These are phyloP conservation scores for Ophiostoma tasmaniense DNA, from an alignment of 2,329 filamentous ascomycete genomes.

Conservation along the genomic window DNA sequence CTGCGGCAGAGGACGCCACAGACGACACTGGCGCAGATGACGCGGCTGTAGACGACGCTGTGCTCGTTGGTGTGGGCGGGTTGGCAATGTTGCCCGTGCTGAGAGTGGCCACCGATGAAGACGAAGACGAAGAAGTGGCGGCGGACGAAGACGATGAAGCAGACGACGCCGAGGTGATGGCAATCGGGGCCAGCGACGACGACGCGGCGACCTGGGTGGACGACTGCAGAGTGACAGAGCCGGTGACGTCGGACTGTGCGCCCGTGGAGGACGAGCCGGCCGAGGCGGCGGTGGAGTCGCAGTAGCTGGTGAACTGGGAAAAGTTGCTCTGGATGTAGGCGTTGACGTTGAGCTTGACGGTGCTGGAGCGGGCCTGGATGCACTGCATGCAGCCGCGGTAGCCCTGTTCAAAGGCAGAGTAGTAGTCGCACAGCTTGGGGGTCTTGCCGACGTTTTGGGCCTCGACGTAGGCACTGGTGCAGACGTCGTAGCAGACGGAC, in stretches of 20 bases:
- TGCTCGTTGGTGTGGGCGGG: background rate
- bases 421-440: slow-evolving; percentile 34
- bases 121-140: background rate
- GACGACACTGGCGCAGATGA: background rate
- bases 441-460: slow-evolving; percentile 41
- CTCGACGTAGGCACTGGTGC: slow-evolving; percentile 42
- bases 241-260: slow-evolving; percentile 9
- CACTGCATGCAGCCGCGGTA: slow-evolving; percentile 37
- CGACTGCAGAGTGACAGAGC: slow-evolving; percentile 12
- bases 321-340: slow-evolving; percentile 34
- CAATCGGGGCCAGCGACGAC: slow-evolving; percentile 3
- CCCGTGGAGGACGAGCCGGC: background rate
- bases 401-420: slow-evolving; percentile 35
- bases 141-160: background rate
- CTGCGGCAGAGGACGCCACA: background rate
- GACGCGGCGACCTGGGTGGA: slow-evolving; percentile 14
- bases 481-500: slow-evolving; percentile 42
- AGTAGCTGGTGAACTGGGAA: slow-evolving; percentile 39
- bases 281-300: slow-evolving; percentile 22
- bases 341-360: slow-evolving; percentile 25
- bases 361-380: slow-evolving; percentile 26
- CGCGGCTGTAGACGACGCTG: background rate
- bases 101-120: background rate
- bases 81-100: background rate
- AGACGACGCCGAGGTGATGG: slow-evolving; percentile 2